Conservation (phyloP, 139 green algal genomes). For the Zygnema cylindricum region DNA sequence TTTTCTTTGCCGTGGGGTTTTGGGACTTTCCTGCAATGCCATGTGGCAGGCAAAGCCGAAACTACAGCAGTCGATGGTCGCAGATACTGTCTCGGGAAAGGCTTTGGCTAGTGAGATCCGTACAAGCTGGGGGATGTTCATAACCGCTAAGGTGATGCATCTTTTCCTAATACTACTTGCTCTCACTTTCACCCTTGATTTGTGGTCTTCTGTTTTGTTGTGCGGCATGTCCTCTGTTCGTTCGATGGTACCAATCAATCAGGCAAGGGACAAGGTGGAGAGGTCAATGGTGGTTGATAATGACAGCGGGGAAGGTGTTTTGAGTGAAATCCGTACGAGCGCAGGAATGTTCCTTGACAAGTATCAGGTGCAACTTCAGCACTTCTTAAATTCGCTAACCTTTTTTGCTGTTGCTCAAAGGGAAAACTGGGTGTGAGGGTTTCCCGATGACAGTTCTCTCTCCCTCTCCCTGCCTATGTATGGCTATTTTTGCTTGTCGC, state of each 20-base stretch:
- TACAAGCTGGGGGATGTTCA: slow-evolving; percentile 63
- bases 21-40: neutral
- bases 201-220: neutral
- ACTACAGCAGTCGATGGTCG: slow-evolving; percentile 51
- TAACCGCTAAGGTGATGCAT: slow-evolving; percentile 31
- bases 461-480: neutral
- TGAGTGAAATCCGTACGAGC: slow-evolving; percentile 59
- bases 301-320: slow-evolving; percentile 52
- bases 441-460: neutral
- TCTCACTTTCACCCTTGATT: neutral
- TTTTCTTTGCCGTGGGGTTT: neutral
- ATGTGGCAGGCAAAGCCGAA: slow-evolving; percentile 32
- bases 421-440: neutral
- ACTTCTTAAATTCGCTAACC: neutral
- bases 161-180: neutral
- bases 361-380: slow-evolving; percentile 46
- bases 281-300: slow-evolving; percentile 64
- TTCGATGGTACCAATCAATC: neutral
- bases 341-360: slow-evolving; percentile 63
- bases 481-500: neutral
- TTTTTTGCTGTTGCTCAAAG: neutral
- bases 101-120: slow-evolving; percentile 46
- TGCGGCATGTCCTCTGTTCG: neutral
- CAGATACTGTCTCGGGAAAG: slow-evolving; percentile 58
- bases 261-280: slow-evolving; percentile 46